phyloP scores from a whole-genome alignment of 768 basidiomycete species.

The Mycena maculata region DNA sequence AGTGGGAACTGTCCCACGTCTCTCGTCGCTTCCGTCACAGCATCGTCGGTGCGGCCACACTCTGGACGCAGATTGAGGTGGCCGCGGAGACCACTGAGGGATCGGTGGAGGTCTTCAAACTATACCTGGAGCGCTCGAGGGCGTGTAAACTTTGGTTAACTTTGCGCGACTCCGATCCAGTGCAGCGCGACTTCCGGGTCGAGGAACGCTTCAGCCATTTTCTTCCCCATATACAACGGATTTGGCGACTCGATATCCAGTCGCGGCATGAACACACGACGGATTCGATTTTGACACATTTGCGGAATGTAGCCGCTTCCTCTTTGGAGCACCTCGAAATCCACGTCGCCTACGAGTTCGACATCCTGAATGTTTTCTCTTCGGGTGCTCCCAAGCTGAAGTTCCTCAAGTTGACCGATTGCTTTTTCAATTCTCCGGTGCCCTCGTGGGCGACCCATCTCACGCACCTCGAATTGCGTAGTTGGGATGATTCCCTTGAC shows the following conservation, averaged over 20 bases:
- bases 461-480: background rate
- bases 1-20: no score
- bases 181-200: no score
- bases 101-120: background rate
- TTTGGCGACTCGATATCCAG: background rate
- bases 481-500: background rate
- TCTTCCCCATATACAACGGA: background rate
- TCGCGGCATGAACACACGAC: no score
- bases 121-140: constrained; percentile 11
- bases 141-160: background rate
- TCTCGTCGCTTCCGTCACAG: no score
- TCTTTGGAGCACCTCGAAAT: constrained; percentile 1
- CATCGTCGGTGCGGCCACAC: background rate
- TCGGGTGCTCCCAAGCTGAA: background rate
- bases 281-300: background rate
- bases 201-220: background rate
- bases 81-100: background rate
- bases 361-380: background rate
- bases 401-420: background rate
- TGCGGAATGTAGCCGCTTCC: background rate
- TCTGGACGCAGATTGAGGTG: background rate
- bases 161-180: no score
- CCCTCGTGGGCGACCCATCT: background rate
- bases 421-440: background rate
- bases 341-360: no score